Percentiles rank a stretch among this genome's conserved stretches.
phyloP scores from a whole-genome alignment of 176 grass and related monocot genomes.

The Neostapfia colusana region DNA sequence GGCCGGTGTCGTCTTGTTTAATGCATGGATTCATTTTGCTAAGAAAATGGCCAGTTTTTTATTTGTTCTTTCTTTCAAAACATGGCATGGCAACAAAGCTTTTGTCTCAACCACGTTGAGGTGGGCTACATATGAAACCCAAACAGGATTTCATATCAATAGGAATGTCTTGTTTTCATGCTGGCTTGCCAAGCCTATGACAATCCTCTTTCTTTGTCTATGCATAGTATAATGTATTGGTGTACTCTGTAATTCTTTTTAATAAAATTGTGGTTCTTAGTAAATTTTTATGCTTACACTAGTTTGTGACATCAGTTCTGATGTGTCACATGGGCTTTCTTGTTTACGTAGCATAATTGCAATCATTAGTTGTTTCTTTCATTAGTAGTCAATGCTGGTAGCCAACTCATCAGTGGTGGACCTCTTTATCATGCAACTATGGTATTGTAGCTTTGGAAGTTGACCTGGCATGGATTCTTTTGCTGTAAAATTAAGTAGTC shows the following conservation, averaged over 20 bases:
- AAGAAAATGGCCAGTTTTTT: neutral
- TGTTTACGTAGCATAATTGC: neutral
- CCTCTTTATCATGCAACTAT: neutral
- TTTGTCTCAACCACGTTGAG: too few species aligned
- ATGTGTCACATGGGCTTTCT: neutral
- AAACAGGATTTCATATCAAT: too few species aligned
- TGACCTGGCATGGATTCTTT: neutral
- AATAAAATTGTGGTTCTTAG: neutral
- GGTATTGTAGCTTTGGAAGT: neutral
- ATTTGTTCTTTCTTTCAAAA: neutral
- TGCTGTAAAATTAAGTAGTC: neutral
- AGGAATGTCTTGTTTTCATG: too few species aligned
- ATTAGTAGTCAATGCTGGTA: constrained; percentile 1
- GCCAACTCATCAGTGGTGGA: neutral
- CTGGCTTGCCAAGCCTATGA: too few species aligned
- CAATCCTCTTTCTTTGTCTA: too few species aligned
- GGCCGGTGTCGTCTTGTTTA: neutral
- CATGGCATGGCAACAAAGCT: too few species aligned
- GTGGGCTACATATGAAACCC: too few species aligned
- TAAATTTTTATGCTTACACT: neutral
- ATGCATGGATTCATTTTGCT: neutral
- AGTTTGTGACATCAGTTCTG: constrained; percentile 14
- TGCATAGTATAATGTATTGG: neutral
- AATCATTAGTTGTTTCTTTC: neutral
- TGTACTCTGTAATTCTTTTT: neutral